Evolutionary conservation across 495 filamentous ascomycete genomes (phyloP).

Genomic region (Penicillium riverlandense): DNA sequence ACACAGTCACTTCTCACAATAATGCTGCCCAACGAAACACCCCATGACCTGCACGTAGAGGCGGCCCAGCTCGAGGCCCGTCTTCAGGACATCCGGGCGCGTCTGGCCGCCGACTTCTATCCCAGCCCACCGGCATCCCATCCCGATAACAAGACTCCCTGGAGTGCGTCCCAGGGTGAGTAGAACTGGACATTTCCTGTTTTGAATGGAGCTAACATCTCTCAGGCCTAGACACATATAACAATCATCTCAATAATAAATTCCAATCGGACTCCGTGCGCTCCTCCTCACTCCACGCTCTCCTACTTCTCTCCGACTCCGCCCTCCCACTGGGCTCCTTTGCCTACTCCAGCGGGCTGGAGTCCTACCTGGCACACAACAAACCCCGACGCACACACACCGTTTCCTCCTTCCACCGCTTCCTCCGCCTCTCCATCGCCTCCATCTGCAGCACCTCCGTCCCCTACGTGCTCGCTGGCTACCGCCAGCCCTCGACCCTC

Average conservation of each 20-base stretch:
- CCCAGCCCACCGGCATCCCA: slow-evolving; percentile 16
- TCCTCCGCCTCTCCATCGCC: slow-evolving; percentile 70
- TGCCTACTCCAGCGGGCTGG: slow-evolving; percentile 89
- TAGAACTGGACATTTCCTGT: too few species aligned
- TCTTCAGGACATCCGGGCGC: slow-evolving; percentile 15
- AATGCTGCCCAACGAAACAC: slow-evolving; percentile 2
- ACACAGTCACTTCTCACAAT: slow-evolving; percentile 6
- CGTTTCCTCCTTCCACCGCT: slow-evolving; percentile 54
- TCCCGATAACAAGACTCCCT: slow-evolving; percentile 15
- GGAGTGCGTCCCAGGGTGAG: slow-evolving; percentile 2
- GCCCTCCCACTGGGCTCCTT: slow-evolving; percentile 94
- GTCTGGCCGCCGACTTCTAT: slow-evolving; percentile 11
- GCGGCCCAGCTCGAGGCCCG: slow-evolving; percentile 18
- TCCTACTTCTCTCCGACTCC: slow-evolving; percentile 90
- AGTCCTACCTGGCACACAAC: slow-evolving; percentile 87
- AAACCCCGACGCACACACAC: slow-evolving; percentile 33
- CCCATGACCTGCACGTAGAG: slow-evolving; percentile 10
- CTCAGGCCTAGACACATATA: slow-evolving; percentile 1
- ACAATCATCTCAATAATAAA: slow-evolving; percentile 4
- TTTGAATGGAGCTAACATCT: not conserved
- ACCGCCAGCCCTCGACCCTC: slow-evolving; percentile 51
- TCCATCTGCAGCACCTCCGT: slow-evolving; percentile 74
- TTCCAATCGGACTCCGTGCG: slow-evolving; percentile 6
- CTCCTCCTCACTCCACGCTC: slow-evolving; percentile 51
- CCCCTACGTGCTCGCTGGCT: slow-evolving; percentile 75